Base-by-base conservation (phyloP, 129 eudicot species). In the Daucus carota region DNA sequence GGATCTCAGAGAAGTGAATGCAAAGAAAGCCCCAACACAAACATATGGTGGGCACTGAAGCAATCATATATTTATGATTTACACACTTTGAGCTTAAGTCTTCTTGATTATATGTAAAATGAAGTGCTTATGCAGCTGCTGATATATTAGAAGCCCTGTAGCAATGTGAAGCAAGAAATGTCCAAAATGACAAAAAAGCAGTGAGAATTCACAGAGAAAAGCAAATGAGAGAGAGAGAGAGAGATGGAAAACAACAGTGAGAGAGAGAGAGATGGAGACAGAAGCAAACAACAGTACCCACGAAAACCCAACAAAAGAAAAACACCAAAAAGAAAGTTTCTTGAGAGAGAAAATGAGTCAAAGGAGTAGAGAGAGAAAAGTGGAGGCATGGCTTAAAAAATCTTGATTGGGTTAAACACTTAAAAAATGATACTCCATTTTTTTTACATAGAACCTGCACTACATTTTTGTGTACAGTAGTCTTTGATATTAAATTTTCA, bases 1-100 rank as follows among this genome's bases (percentile, higher is more conserved):
- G 82, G 96, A 90, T 90, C 97, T 86, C 87, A 90, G 65, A 85
- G 88, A 83, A 86, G 90, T 86, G 84, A 83, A 81, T 76, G 77
- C 85, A 90, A 85, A 89, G 88, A 78, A 80, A 86, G 59, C 62
- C 73, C 78, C 75, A 80, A 81, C 29, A 80, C 74, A 67, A 67
- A 46, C 77, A 69, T 22, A 57, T 75, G 50, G 70, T 38, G 72
- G 77, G 13, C 40, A 63, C 70, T 63, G 70, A 75, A 78, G 73
- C 79, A 89, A 85, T 83, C 86, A 86, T 84, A 74, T 79, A 57
- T 17, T 17, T n/a, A 5, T 68, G 24, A 63, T 76, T 75, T 62
- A 76, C 79, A 69, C 78, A 81, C 78, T 88, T 80, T 74, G 70
- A 84, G 77, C 86, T 89, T 79, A 81, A 83, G 82, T 32, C 82